phyloP scores from a whole-genome alignment of 768 basidiomycete genomes.

The Rhodotorula diobovata region DNA sequence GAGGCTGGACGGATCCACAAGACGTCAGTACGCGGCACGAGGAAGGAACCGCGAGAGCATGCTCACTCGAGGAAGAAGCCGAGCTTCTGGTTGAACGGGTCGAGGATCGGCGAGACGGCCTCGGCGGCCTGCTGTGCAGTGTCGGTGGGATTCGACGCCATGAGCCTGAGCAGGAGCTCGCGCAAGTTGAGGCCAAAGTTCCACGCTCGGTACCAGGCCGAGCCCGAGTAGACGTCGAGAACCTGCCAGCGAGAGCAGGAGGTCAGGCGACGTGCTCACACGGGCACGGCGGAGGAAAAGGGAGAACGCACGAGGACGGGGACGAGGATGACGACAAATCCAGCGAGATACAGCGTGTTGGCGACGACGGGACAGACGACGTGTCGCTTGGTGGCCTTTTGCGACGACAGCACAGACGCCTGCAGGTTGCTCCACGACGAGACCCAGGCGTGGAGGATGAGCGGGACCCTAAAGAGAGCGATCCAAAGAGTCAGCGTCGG shows the following conservation, averaged over 20 bases:
- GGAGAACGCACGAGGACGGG: background rate
- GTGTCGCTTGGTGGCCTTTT: conserved; percentile 5
- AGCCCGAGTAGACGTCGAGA: background rate
- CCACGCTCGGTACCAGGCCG: background rate
- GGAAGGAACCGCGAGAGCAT: background rate
- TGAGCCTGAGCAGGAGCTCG: background rate
- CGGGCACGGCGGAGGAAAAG: background rate
- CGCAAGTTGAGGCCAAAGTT: background rate
- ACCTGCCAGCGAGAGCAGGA: background rate
- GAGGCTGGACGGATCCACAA: background rate
- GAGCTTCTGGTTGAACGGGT: background rate
- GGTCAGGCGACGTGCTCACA: background rate
- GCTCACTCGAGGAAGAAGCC: conserved; percentile 1
- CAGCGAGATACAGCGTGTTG: conserved; percentile 11
- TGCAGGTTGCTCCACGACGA: conserved; percentile 12
- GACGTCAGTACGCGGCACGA: background rate
- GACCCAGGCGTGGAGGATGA: conserved; percentile 14
- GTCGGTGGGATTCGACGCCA: too few species aligned
- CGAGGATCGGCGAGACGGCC: background rate
- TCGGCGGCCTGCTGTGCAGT: background rate
- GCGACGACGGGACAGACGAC: conserved; percentile 3
- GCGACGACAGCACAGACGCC: conserved; percentile 3
- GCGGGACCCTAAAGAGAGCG: background rate
- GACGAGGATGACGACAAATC: conserved; percentile 1
- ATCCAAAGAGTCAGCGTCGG: too few species aligned